Evolutionary conservation across 2,329 filamentous ascomycete genomes (phyloP), one percentile per base, ranked within the genome.

Genomic region (Myrmaecium sp.): DNA sequence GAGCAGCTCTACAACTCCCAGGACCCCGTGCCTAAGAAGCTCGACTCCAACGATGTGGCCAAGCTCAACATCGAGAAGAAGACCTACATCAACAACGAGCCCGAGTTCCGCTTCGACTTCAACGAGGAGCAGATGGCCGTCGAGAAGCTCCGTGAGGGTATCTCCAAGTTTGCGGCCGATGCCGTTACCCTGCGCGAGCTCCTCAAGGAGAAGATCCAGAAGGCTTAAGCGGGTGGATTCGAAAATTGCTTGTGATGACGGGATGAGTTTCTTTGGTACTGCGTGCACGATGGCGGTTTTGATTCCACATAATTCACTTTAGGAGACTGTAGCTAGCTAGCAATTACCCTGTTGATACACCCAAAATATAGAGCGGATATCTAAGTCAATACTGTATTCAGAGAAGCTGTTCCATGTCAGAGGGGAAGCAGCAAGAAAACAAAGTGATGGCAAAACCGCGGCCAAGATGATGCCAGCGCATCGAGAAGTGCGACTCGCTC

Each of bases 91-190:
- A 71, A 76, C 52, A 66, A 89, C 59, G 89, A 98, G 71, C 47
- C 83, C 28, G 50, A 60, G 26, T 98, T 95, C 84, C 83, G 89
- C 57, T 98, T 94, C 67, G 79, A 84, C 62, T 93, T 98, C 74
- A 98, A 98, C 70, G 89, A 98, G 70, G 83, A 98, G 51, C 78
- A 86, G 58, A 98, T 98, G 89, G 89, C 81, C 37, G 82, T 92
- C 41, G 84, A 95, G 76, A 98, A 98, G 78, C 74, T 98, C 45
- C 80, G 84, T 36, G 89, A 98, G 64, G 89, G 89, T 61, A 98
- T 98, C 68, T 91, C 81, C 69, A 94, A 94, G 66, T 98, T 98
- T 51, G 86, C 89, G 32, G 89, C 89, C 43, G 89, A 98, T 51
- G 84, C 89, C 41, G 63, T 84, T 40, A 92, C 82, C 33, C 74